Evolutionary conservation across 2,329 filamentous ascomycete genomes (phyloP).

Genomic region (Anisogramma anomala): DNA sequence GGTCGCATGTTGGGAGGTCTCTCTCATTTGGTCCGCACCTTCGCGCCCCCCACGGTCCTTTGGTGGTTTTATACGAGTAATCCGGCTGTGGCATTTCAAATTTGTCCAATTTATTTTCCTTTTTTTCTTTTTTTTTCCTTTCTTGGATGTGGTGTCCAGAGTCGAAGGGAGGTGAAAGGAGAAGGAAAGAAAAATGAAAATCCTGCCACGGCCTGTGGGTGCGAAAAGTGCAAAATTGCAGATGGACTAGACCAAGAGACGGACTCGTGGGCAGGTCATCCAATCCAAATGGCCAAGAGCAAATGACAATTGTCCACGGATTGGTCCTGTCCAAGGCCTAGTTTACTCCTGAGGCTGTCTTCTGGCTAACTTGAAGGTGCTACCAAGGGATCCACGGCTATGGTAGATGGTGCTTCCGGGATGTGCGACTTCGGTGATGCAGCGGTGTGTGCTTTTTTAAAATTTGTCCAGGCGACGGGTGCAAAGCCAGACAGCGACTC

Average conservation of each 20-base stretch:
- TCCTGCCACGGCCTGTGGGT: slow-evolving; percentile 14
- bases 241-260: slow-evolving; percentile 8
- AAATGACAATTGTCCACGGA: slow-evolving; percentile 5
- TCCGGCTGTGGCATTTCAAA: slow-evolving; percentile 38
- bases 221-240: slow-evolving; percentile 5
- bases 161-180: slow-evolving; percentile 22
- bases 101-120: too few species aligned
- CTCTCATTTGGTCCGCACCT: slow-evolving; percentile 33
- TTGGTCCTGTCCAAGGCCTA: slow-evolving; percentile 9
- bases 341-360: slow-evolving; percentile 11
- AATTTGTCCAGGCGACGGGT: slow-evolving; percentile 9
- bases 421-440: slow-evolving; percentile 11
- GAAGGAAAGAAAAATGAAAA: background rate
- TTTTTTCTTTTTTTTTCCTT: too few species aligned
- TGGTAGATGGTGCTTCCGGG: slow-evolving; percentile 11
- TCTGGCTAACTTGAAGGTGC: slow-evolving; percentile 5
- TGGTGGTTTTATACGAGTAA: slow-evolving; percentile 34
- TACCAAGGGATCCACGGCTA: slow-evolving; percentile 12
- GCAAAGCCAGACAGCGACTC: slow-evolving; percentile 11
- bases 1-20: slow-evolving; percentile 6
- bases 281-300: slow-evolving; percentile 2
- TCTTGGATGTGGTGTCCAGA: slow-evolving; percentile 4
- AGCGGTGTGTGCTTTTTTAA: slow-evolving; percentile 10
- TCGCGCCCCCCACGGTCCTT: slow-evolving; percentile 14
- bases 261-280: slow-evolving; percentile 5